These are phyloP conservation scores for Sclerotinia borealis DNA, from an alignment of 2,329 filamentous ascomycete species.

Conservation along the genomic window DNA sequence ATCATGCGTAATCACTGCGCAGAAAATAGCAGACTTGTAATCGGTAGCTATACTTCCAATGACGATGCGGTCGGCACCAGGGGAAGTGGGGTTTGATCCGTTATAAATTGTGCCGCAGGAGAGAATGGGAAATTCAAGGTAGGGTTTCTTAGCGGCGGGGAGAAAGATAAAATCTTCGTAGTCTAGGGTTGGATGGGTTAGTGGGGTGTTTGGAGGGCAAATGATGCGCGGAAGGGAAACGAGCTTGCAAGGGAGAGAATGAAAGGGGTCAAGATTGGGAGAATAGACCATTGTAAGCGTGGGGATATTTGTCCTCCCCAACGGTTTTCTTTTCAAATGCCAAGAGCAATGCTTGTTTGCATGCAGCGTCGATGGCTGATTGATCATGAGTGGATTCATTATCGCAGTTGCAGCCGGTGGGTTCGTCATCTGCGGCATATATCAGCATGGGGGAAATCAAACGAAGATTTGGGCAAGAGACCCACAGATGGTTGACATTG, in stretches of 20 bases:
- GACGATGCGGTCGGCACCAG: constrained; percentile 31
- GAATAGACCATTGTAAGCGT: constrained; percentile 29
- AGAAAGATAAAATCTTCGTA: constrained; percentile 32
- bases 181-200: constrained; percentile 14
- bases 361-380: constrained; percentile 25
- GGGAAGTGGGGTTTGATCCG: constrained; percentile 24
- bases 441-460: background rate
- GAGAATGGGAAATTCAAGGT: constrained; percentile 33
- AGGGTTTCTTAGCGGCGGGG: constrained; percentile 27
- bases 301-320: constrained; percentile 31
- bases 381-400: constrained; percentile 24
- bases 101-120: constrained; percentile 19
- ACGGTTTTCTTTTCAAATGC: constrained; percentile 25
- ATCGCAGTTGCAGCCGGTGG: constrained; percentile 23
- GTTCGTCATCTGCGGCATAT: constrained; percentile 17
- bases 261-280: background rate
- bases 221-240: background rate
- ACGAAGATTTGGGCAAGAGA: background rate
- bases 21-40: constrained; percentile 28
- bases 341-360: constrained; percentile 24
- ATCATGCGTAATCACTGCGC: constrained; percentile 31
- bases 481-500: constrained; percentile 10
- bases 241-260: background rate
- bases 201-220: background rate
- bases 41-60: constrained; percentile 30